Conservation (phyloP, 306 rosid species). For the Canavalia gladiata region DNA sequence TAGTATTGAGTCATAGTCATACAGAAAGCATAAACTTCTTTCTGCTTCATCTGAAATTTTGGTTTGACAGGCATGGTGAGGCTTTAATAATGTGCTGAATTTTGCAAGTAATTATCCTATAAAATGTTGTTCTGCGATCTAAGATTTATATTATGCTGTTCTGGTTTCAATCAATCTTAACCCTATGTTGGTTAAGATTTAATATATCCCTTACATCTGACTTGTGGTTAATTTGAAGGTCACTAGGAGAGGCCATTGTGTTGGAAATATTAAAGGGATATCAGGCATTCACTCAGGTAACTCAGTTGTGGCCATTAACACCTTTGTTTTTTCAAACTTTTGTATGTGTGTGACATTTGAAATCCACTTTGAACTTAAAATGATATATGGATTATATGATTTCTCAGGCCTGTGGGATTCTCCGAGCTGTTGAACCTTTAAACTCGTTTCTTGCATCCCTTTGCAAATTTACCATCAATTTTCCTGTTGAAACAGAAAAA, state of each 20-base stretch:
- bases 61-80: background rate
- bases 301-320: constrained; percentile 21
- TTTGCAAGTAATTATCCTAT: constrained; percentile 35
- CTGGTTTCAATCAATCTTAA: constrained; percentile 34
- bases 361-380: constrained; percentile 42
- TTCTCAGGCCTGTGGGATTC: constrained; percentile 95
- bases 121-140: constrained; percentile 6
- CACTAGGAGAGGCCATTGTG: constrained; percentile 98
- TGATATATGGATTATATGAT: constrained; percentile 44
- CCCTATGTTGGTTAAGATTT: constrained; percentile 15
- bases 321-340: background rate
- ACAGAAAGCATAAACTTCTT: constrained; percentile 29
- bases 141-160: constrained; percentile 8
- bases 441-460: constrained; percentile 97
- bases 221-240: constrained; percentile 67
- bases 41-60: constrained; percentile 28
- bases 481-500: constrained; percentile 85
- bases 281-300: constrained; percentile 98
- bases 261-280: constrained; percentile 97
- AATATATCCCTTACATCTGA: constrained; percentile 40
- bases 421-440: constrained; percentile 91
- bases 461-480: constrained; percentile 94
- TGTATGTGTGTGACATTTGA: constrained; percentile 16
- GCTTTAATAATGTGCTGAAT: constrained; percentile 21
- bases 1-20: constrained; percentile 9